Evolutionary conservation across 2,329 filamentous ascomycete species (phyloP), one percentile per base, ranked within the genome.

Genomic region (Aspergillus ustus): DNA sequence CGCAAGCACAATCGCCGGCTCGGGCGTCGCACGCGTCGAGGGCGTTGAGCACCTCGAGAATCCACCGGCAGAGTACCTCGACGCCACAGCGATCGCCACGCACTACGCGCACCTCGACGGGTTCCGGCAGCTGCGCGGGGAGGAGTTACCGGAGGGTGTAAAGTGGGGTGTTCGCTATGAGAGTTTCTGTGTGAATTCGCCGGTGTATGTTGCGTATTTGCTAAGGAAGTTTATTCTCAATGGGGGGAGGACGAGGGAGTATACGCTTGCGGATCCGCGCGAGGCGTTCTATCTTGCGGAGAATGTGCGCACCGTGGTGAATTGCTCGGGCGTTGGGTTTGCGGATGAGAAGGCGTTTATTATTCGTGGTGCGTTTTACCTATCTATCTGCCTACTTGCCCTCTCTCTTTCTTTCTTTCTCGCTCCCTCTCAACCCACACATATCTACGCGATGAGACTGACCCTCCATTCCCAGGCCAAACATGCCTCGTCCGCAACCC

Each of bases 401-500:
- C 19, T 19, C 22, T 20, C 17, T 19, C 43, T 15, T 29, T 11
- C 29, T 29, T 7, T n/a, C n/a, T n/a, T n/a, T n/a, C n/a, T n/a
- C n/a, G n/a, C n/a, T n/a, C n/a, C n/a, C n/a, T n/a, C n/a, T n/a
- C n/a, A n/a, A n/a, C n/a, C n/a, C n/a, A n/a, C n/a, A n/a, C n/a
- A n/a, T n/a, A n/a, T n/a, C n/a, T n/a, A n/a, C n/a, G n/a, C 9
- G 29, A 31, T 13, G 29, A 34, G n/a, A 11, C 13, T 37, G 52
- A 34, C 29, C 20, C n/a, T 13, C 6, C 15, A 37, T 3, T 25
- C 22, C 34, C 52, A 77, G 78, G 80, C 28, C 80, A 82, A 75
- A 82, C 79, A 5, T 79, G 79, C 56, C 77, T 85, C 13, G 76
- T 83, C 8, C 74, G 75, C 9, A 83, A 83, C 51, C 72, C 76